A percentile compares a stretch with the other conserved stretches of the same genome.
Evolutionary conservation across 257 asterid genomes (phyloP).

Genomic region (Solanum virginianum): DNA sequence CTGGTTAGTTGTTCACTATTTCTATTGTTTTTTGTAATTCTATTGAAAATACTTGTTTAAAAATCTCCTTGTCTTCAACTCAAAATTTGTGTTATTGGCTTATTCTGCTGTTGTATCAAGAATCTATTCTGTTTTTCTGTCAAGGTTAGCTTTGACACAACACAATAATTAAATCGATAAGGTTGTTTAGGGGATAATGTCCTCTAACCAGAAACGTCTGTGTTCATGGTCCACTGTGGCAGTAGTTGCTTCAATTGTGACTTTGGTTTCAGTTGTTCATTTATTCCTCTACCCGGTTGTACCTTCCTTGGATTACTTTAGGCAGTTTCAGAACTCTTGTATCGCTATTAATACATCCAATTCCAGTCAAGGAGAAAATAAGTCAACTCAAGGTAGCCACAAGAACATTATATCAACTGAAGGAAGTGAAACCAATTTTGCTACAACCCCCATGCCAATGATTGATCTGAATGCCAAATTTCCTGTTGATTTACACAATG

Average conservation of each 20-base stretch:
- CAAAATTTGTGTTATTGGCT: background rate
- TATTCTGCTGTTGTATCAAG: background rate
- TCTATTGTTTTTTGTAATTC: background rate
- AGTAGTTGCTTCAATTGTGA: conserved; percentile 45
- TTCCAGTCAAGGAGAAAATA: conserved; percentile 2
- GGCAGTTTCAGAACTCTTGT: conserved; percentile 36
- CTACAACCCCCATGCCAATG: conserved; percentile 8
- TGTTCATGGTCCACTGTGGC: conserved; percentile 72
- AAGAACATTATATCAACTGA: conserved; percentile 6
- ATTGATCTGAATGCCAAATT: conserved; percentile 40
- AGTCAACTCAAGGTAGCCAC: conserved; percentile 7
- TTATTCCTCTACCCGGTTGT: conserved; percentile 49
- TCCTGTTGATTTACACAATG: conserved; percentile 56
- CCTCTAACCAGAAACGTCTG: conserved; percentile 69
- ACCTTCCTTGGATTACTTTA: conserved; percentile 47
- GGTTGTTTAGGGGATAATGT: conserved; percentile 44
- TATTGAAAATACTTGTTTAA: background rate
- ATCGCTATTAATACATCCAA: conserved; percentile 28
- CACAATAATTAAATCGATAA: background rate
- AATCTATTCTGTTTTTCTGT: background rate
- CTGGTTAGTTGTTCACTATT: background rate
- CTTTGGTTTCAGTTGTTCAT: conserved; percentile 64
- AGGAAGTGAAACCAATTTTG: conserved; percentile 8
- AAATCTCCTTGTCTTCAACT: background rate
- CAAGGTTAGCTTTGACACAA: background rate